phyloP scores from a whole-genome alignment of 176 grass and related monocot genomes.

The Carex scoparia region DNA sequence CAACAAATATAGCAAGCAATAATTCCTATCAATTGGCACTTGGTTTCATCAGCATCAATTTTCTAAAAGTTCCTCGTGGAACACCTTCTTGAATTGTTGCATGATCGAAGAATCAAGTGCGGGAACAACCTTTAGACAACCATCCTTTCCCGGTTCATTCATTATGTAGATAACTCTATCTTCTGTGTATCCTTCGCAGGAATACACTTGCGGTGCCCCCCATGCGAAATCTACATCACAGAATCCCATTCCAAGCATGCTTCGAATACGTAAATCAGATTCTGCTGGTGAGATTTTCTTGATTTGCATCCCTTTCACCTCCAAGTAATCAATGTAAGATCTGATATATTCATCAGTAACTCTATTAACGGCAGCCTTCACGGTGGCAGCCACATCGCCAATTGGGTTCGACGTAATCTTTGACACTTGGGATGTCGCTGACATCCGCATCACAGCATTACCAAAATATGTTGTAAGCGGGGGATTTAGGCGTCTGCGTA shows the following conservation, averaged over 20 bases:
- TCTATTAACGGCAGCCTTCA: background rate
- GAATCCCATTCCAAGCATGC: background rate
- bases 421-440: background rate
- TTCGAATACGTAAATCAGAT: slow-evolving; percentile 3
- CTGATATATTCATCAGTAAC: slow-evolving; percentile 7
- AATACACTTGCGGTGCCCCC: background rate
- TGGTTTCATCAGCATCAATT: background rate
- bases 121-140: background rate
- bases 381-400: background rate
- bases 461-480: background rate
- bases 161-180: background rate
- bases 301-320: background rate
- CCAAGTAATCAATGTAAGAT: slow-evolving; percentile 11
- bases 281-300: background rate
- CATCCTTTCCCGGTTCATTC: background rate
- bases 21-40: background rate
- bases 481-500: no score
- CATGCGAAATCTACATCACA: slow-evolving; percentile 6
- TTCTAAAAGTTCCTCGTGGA: background rate
- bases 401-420: background rate
- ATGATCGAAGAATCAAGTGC: background rate
- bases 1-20: no score
- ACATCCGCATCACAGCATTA: slow-evolving; percentile 17
- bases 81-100: background rate
- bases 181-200: background rate